These are phyloP conservation scores for Avena atlantica DNA, from an alignment of 176 grass and related monocot species.

Conservation along the genomic window DNA sequence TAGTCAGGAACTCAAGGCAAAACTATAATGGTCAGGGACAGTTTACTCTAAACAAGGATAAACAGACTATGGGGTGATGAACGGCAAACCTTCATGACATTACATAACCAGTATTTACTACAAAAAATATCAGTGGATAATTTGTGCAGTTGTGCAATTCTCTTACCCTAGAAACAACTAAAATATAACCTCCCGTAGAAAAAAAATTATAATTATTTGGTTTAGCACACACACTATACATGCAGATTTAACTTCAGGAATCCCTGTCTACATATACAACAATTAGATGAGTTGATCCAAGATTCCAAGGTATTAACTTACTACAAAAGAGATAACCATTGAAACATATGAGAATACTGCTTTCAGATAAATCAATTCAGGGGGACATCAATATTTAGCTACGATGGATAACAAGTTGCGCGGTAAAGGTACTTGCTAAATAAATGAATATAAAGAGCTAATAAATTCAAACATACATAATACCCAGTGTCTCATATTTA, in stretches of 20 bases:
- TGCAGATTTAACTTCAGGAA: background rate
- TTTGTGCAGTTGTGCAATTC: background rate
- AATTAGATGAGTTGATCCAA: background rate
- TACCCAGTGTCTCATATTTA: background rate
- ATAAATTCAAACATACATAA: background rate
- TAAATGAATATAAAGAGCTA: background rate
- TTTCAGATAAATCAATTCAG: background rate
- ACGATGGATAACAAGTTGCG: constrained; percentile 7
- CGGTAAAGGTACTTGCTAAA: background rate
- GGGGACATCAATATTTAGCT: background rate
- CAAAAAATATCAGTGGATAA: background rate
- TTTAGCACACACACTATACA: background rate
- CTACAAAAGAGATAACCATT: background rate
- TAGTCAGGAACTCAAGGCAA: background rate
- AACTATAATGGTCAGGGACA: background rate
- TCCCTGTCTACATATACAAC: background rate
- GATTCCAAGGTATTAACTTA: background rate
- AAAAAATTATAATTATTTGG: background rate
- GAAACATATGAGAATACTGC: background rate
- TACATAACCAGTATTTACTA: background rate
- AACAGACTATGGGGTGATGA: background rate
- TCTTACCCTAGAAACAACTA: background rate
- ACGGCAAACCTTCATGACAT: background rate
- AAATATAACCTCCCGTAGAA: background rate
- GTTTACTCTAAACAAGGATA: constrained; percentile 1